Conservation (phyloP, 164 flowering plant species). For the Berberis vulgaris region DNA sequence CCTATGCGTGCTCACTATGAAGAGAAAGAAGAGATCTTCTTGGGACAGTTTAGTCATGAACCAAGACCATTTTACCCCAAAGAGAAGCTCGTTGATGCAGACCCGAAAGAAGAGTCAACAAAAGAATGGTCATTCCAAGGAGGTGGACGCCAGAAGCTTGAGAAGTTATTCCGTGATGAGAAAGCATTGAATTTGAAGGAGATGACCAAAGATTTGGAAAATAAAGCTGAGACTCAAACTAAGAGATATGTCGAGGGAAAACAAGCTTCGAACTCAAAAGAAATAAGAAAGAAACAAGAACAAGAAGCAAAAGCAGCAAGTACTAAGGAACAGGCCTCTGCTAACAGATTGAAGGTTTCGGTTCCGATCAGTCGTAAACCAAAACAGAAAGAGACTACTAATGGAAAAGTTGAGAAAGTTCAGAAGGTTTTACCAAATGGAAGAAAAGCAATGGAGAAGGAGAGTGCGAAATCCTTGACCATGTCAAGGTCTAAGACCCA, state of each 20-base stretch:
- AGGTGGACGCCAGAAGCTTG: slow-evolving; percentile 6
- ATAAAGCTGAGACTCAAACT: slow-evolving; percentile 2
- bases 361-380: slow-evolving; percentile 13
- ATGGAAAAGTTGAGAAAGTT: slow-evolving; percentile 20
- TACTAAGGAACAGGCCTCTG: slow-evolving; percentile 14
- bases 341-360: slow-evolving; percentile 22
- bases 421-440: slow-evolving; percentile 15
- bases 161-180: slow-evolving; percentile 10
- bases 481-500: slow-evolving; percentile 20
- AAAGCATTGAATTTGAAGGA: slow-evolving; percentile 7
- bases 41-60: slow-evolving; percentile 6
- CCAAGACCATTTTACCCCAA: slow-evolving; percentile 16
- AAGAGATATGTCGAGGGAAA: slow-evolving; percentile 5
- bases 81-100: slow-evolving; percentile 17
- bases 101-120: slow-evolving; percentile 18
- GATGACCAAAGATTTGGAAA: slow-evolving; percentile 1
- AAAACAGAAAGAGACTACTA: slow-evolving; percentile 24
- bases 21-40: slow-evolving; percentile 11
- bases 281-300: slow-evolving; percentile 8
- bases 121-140: background rate
- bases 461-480: slow-evolving; percentile 17
- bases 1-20: slow-evolving; percentile 27
- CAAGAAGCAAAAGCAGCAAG: slow-evolving; percentile 14
- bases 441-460: slow-evolving; percentile 23
- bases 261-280: slow-evolving; percentile 7